Percentiles rank a stretch among this genome's conserved stretches.
phyloP scores from a whole-genome alignment of 2,329 filamentous ascomycete species.

The Drechslerella dactyloides region DNA sequence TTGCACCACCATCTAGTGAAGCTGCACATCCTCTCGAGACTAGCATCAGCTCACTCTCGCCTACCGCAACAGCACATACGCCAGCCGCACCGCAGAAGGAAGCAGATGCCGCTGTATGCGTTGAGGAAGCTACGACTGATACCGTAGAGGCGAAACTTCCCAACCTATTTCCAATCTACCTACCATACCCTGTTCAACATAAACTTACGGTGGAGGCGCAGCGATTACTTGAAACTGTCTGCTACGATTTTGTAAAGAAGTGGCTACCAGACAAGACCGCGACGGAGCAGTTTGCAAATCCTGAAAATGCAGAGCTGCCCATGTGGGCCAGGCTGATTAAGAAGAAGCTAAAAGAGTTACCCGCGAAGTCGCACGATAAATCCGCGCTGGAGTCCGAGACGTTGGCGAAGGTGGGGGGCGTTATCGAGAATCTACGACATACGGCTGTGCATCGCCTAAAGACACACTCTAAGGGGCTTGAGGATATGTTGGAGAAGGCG shows the following conservation, averaged over 20 bases:
- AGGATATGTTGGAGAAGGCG: slow-evolving; percentile 8
- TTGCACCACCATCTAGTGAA: not conserved
- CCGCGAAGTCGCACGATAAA: slow-evolving; percentile 5
- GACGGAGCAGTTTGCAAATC: not conserved
- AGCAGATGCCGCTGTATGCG: slow-evolving; percentile 5
- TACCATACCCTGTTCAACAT: slow-evolving; percentile 4
- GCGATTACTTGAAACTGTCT: not conserved
- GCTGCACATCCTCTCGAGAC: not conserved
- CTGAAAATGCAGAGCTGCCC: slow-evolving; percentile 5
- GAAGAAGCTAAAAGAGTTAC: slow-evolving; percentile 1
- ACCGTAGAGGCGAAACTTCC: slow-evolving; percentile 4
- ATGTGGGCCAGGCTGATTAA: slow-evolving; percentile 7
- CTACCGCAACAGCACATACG: not conserved
- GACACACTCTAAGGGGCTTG: slow-evolving; percentile 1
- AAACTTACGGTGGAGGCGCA: not conserved
- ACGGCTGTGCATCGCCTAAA: slow-evolving; percentile 17
- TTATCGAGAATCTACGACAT: slow-evolving; percentile 17
- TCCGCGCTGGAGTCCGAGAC: not conserved
- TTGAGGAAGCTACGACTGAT: not conserved
- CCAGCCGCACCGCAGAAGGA: not conserved
- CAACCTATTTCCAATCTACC: slow-evolving; percentile 16
- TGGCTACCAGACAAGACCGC: slow-evolving; percentile 1
- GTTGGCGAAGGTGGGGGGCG: not conserved
- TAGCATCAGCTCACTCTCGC: not conserved
- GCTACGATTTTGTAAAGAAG: not conserved